phyloP scores from a whole-genome alignment of 2,329 filamentous ascomycete genomes.

The Lecanicillium sp. region DNA sequence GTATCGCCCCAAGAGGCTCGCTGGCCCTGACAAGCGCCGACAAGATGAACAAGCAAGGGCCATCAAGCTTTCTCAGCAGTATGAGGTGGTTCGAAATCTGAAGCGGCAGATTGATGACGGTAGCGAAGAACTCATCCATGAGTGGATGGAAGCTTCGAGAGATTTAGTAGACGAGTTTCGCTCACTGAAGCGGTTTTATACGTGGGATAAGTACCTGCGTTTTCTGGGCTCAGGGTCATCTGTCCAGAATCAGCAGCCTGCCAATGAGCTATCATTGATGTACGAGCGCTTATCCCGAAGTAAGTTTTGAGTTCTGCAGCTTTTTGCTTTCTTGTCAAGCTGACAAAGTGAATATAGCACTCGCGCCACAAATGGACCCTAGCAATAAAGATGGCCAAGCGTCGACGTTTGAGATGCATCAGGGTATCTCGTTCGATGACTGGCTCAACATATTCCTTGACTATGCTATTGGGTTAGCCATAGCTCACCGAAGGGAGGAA shows the following conservation, averaged over 20 bases:
- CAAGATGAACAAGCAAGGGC: constrained; percentile 36
- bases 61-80: constrained; percentile 31
- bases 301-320: constrained; percentile 23
- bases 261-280: constrained; percentile 43
- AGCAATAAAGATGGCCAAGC: constrained; percentile 16
- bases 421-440: constrained; percentile 70
- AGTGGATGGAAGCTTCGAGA: constrained; percentile 53
- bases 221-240: constrained; percentile 38
- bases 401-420: constrained; percentile 44
- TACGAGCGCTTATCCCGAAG: constrained; percentile 48
- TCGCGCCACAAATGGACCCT: constrained; percentile 22
- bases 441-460: constrained; percentile 91
- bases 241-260: constrained; percentile 18
- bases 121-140: constrained; percentile 32
- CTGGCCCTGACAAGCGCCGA: constrained; percentile 34
- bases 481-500: constrained; percentile 56
- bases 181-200: constrained; percentile 55
- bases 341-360: constrained; percentile 15
- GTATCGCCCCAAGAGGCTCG: constrained; percentile 38
- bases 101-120: constrained; percentile 33
- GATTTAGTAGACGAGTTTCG: constrained; percentile 57
- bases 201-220: constrained; percentile 57
- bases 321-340: background rate
- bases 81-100: constrained; percentile 34
- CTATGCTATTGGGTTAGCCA: constrained; percentile 71